phyloP scores from a whole-genome alignment of 75 land plant genomes.

The Pinus albicaulis region DNA sequence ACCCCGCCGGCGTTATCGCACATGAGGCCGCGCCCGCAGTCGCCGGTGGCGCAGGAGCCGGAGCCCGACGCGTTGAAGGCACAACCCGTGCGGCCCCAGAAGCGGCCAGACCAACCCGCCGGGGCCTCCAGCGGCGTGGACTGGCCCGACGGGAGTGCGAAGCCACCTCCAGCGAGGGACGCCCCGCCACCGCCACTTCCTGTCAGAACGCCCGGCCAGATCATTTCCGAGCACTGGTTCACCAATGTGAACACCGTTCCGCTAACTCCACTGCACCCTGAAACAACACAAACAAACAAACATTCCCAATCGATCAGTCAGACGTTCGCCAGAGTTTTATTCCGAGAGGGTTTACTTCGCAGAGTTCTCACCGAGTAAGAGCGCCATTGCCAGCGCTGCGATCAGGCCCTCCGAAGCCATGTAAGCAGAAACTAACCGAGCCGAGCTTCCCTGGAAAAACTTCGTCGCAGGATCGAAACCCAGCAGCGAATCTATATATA shows the following conservation, averaged over 20 bases:
- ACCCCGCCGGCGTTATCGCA: constrained; percentile 26
- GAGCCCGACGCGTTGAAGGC: constrained; percentile 40
- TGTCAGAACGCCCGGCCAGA: constrained; percentile 64
- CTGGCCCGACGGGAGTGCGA: constrained; percentile 43
- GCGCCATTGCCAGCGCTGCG: too few species aligned
- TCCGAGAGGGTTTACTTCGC: too few species aligned
- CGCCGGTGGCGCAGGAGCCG: constrained; percentile 41
- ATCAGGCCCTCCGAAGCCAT: too few species aligned
- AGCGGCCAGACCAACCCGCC: constrained; percentile 75
- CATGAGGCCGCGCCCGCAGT: constrained; percentile 31
- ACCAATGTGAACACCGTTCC: constrained; percentile 46
- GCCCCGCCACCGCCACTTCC: constrained; percentile 53
- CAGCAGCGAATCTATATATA: too few species aligned
- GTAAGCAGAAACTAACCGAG: too few species aligned
- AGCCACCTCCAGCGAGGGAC: constrained; percentile 39
- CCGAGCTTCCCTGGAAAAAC: too few species aligned
- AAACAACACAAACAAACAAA: too few species aligned
- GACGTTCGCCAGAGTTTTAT: too few species aligned
- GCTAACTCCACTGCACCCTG: constrained; percentile 1
- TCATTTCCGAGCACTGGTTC: constrained; percentile 42
- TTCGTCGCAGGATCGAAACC: too few species aligned
- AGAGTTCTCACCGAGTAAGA: too few species aligned
- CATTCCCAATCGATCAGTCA: too few species aligned
- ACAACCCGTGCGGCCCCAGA: constrained; percentile 95
- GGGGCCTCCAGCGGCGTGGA: constrained; percentile 42